Evolutionary conservation across 2,329 filamentous ascomycete species (phyloP).

Genomic region (Cytospora schulzeri): DNA sequence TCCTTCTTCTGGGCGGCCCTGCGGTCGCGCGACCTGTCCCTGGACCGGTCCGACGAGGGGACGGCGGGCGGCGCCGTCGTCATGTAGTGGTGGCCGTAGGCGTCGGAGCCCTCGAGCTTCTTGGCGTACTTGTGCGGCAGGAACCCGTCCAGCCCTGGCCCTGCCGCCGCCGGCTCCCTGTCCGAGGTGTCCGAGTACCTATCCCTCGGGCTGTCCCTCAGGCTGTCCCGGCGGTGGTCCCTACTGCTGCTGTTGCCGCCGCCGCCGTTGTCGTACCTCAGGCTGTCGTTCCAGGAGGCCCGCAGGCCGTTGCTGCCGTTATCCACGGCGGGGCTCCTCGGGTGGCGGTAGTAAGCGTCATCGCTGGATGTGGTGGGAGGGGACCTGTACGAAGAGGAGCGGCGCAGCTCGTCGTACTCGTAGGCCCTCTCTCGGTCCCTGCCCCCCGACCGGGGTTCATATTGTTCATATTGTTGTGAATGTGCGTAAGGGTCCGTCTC

Average conservation of each 20-base stretch:
- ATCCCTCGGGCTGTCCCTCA: slow-evolving; percentile 30
- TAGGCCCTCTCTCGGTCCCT: slow-evolving; percentile 35
- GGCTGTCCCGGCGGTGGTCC: slow-evolving; percentile 35
- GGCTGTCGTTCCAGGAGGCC: slow-evolving; percentile 25
- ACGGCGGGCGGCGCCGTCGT: too few species aligned
- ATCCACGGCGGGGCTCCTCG: slow-evolving; percentile 36
- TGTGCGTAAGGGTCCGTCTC: slow-evolving; percentile 50
- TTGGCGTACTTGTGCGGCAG: slow-evolving; percentile 52
- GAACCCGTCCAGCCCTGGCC: slow-evolving; percentile 39
- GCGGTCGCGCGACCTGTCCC: slow-evolving; percentile 34
- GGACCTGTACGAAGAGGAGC: slow-evolving; percentile 31
- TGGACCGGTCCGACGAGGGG: slow-evolving; percentile 33
- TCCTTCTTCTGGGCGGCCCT: slow-evolving; percentile 33
- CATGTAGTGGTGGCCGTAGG: slow-evolving; percentile 30
- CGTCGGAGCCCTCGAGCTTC: slow-evolving; percentile 33
- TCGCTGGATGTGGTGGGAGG: slow-evolving; percentile 34
- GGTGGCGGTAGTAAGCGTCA: slow-evolving; percentile 40
- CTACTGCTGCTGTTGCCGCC: too few species aligned
- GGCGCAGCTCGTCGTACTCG: slow-evolving; percentile 37
- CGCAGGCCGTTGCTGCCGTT: slow-evolving; percentile 31
- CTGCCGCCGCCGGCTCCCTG: slow-evolving; percentile 34
- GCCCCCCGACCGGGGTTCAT: too few species aligned
- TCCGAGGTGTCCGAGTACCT: slow-evolving; percentile 38
- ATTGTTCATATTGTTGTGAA: too few species aligned
- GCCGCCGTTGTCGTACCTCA: slow-evolving; percentile 31